These are phyloP conservation scores for Talaromyces sp. DNA, from an alignment of 2,329 filamentous ascomycete species.

Conservation along the genomic window DNA sequence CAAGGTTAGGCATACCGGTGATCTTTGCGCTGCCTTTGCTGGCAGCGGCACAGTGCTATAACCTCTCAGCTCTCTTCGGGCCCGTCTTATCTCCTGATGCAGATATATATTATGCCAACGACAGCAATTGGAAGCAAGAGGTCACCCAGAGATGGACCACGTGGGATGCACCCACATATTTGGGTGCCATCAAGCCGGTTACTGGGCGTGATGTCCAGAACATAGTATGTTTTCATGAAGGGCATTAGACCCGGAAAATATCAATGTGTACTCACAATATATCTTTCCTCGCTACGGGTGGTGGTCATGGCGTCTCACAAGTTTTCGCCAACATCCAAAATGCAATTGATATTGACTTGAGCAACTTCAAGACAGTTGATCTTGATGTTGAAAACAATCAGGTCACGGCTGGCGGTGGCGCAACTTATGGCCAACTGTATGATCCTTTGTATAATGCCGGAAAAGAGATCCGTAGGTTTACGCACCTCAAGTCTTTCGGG, in stretches of 20 bases:
- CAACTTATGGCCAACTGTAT: constrained; percentile 29
- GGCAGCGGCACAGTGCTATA: background rate
- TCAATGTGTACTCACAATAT: constrained; percentile 8
- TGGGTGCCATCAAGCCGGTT: constrained; percentile 17
- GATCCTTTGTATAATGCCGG: constrained; percentile 28
- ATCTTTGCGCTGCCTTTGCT: constrained; percentile 8
- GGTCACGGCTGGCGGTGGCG: constrained; percentile 30
- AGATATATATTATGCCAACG: constrained; percentile 2
- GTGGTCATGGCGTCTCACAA: constrained; percentile 12
- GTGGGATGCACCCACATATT: constrained; percentile 15
- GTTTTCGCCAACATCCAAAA: constrained; percentile 22
- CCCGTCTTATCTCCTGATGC: constrained; percentile 7
- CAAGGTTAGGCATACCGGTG: background rate
- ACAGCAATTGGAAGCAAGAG: constrained; percentile 9
- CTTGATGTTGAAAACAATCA: constrained; percentile 27
- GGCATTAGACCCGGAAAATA: background rate
- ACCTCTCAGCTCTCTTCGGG: constrained; percentile 9
- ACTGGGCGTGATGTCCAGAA: constrained; percentile 13
- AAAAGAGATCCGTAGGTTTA: constrained; percentile 33
- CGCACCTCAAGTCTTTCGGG: no score
- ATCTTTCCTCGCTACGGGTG: constrained; percentile 19
- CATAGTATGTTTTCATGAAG: constrained; percentile 4
- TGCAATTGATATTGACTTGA: constrained; percentile 34
- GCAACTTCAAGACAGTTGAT: constrained; percentile 29
- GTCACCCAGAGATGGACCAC: constrained; percentile 15